These are phyloP conservation scores for Carex littledalei DNA, from an alignment of 176 grass and related monocot genomes.

Conservation along the genomic window DNA sequence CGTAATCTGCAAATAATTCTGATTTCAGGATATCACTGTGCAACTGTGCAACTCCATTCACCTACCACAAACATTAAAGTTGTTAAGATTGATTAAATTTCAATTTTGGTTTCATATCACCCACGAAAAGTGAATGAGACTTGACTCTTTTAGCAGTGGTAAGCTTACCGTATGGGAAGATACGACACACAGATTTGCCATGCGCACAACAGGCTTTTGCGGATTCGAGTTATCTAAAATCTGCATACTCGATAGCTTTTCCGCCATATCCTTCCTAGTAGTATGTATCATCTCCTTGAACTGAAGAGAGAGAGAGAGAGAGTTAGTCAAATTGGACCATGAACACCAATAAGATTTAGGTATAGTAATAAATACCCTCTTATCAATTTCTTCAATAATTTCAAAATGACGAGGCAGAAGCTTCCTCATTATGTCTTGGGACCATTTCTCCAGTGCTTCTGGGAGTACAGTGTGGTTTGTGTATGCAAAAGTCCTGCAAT, in stretches of 20 bases:
- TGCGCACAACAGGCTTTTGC: conserved; percentile 62
- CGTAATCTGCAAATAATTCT: conserved; percentile 44
- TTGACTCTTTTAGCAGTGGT: conserved; percentile 9
- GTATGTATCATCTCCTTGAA: conserved; percentile 70
- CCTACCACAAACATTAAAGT: conserved; percentile 40
- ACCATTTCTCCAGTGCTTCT: conserved; percentile 55
- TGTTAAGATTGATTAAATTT: conserved; percentile 27
- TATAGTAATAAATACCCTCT: conserved; percentile 24
- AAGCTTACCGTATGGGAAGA: conserved; percentile 42
- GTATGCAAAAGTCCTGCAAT: conserved; percentile 45
- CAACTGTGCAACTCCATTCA: conserved; percentile 54
- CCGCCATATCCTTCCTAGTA: conserved; percentile 59
- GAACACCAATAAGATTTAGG: neutral
- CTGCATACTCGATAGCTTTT: conserved; percentile 40
- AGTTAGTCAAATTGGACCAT: conserved; percentile 30
- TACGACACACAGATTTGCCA: conserved; percentile 52
- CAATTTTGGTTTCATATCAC: neutral
- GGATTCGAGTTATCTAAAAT: conserved; percentile 67
- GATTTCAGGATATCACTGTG: conserved; percentile 52
- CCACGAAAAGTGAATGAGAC: conserved; percentile 22
- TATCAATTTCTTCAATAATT: conserved; percentile 63
- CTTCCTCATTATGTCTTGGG: conserved; percentile 46
- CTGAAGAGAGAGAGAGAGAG: conserved; percentile 39
- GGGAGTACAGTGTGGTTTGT: conserved; percentile 55
- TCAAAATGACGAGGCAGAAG: conserved; percentile 54